Evolutionary conservation across 163 green algal species (phyloP), one percentile per base, ranked within the genome.

Genomic region (Chlorella variabilis): DNA sequence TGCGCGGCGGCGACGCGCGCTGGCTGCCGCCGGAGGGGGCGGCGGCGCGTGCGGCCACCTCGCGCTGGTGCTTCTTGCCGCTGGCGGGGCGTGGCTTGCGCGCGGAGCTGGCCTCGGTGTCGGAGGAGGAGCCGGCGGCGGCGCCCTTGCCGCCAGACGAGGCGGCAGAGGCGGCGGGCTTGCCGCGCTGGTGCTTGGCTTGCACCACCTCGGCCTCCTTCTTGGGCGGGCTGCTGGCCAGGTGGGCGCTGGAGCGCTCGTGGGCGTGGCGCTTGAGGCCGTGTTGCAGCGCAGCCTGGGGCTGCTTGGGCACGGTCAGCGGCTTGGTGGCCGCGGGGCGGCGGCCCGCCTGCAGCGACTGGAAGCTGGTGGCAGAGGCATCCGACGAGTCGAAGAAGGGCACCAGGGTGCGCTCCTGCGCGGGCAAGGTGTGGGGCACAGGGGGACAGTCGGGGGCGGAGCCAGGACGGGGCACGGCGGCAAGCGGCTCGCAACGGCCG

Each of bases 361-460:
- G 39, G 58, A 48, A 62, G 58, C 9, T 45, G 39, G 27, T 13
- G 38, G 36, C 11, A 25, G 36, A 36, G 56, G 38, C 33, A 11
- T 56, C 51, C 0, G 58, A 75, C 7, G 69, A 36, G 39, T 77
- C 63, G 15, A 85, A 85, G 59, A 78, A 88, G 39, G 84, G 84
- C 33, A 88, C 84, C 8, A 88, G 65, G 15, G 59, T 18, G 29
- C 84, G 84, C 65, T 88, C 84, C 84, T 84, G 78, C 31, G 68
- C 5, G 27, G 71, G 6, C 2, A 34, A 78, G 21, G 20, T 31
- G 49, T 31, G 18, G 33, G 18, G 31, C 8, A 63, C 8, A 39
- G 42, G 25, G 42, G 27, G 21, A n/a, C n/a, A n/a, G n/a, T n/a
- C n/a, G n/a, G n/a, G n/a, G n/a, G 11, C 25, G 42, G 31, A 51